Percentiles rank a stretch among this genome's conserved stretches.
Conservation (phyloP, 306 rosid genomes). For the Sphenostylis stenocarpa region DNA sequence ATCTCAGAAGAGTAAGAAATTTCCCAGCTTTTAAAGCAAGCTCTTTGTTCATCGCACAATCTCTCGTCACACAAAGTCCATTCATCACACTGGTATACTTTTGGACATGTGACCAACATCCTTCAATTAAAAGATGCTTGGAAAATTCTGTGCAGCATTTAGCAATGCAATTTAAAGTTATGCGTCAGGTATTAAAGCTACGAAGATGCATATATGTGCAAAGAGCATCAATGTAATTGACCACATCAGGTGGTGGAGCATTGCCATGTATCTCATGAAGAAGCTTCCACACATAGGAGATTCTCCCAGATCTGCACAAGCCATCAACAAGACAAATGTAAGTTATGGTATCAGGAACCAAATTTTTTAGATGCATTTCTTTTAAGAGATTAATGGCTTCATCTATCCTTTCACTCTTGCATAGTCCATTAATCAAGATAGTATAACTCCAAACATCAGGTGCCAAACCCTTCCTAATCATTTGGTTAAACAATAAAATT, state of each 20-base stretch:
- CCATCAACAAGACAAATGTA: neutral
- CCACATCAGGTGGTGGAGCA: neutral
- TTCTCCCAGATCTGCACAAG: slow-evolving; percentile 14
- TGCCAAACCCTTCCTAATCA: neutral
- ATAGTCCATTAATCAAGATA: neutral
- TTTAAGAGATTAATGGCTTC: neutral
- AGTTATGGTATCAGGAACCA: neutral
- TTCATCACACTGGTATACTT: neutral
- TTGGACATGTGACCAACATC: neutral
- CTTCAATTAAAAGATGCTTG: neutral
- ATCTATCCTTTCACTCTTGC: neutral
- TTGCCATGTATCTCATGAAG: neutral
- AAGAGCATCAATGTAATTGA: neutral
- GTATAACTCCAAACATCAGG: neutral
- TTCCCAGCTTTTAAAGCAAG: slow-evolving; percentile 14
- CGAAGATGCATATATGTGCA: neutral
- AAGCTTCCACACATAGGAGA: neutral
- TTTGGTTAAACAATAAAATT: neutral
- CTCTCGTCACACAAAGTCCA: neutral
- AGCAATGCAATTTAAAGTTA: too few species aligned
- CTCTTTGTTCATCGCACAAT: neutral
- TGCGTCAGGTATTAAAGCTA: too few species aligned
- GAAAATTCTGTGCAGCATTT: neutral
- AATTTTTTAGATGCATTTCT: neutral
- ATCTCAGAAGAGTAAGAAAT: neutral